A percentile compares a stretch with the other conserved stretches of the same genome.
These are phyloP conservation scores for Hemileccinum rubropunctum DNA, from an alignment of 768 basidiomycete genomes.

Conservation along the genomic window DNA sequence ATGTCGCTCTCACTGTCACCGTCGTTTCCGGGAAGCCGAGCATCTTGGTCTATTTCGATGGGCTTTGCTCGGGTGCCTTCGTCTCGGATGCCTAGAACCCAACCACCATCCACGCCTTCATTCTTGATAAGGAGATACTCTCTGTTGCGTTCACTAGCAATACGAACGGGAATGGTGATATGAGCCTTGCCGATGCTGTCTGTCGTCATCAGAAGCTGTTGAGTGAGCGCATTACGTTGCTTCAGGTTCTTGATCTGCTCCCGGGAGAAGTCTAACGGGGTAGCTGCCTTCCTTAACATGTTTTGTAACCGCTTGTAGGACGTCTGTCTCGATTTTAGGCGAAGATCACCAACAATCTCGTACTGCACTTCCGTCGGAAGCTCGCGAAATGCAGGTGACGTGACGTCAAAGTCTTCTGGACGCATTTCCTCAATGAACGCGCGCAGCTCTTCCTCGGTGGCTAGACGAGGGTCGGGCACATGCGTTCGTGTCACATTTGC, in stretches of 20 bases:
- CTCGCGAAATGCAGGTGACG: constrained; percentile 85
- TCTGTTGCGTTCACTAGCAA: constrained; percentile 92
- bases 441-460: constrained; percentile 93
- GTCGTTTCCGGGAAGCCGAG: constrained; percentile 34
- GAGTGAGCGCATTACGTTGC: constrained; percentile 88
- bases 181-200: constrained; percentile 90
- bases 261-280: constrained; percentile 93
- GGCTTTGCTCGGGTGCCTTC: constrained; percentile 82
- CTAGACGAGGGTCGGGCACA: constrained; percentile 85
- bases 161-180: constrained; percentile 86
- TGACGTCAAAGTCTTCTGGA: constrained; percentile 92
- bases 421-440: constrained; percentile 95
- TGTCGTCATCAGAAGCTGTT: constrained; percentile 88
- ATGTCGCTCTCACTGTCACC: constrained; percentile 48
- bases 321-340: constrained; percentile 91
- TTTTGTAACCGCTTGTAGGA: constrained; percentile 88
- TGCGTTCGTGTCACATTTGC: constrained; percentile 57
- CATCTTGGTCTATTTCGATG: constrained; percentile 79
- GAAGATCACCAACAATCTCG: constrained; percentile 95
- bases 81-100: constrained; percentile 91
- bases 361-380: constrained; percentile 97
- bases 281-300: constrained; percentile 77
- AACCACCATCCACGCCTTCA: constrained; percentile 82
- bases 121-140: constrained; percentile 96
- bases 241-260: constrained; percentile 91